Evolutionary conservation across 2,329 filamentous ascomycete species (phyloP), one percentile per base, ranked within the genome.

Genomic region (Aspergillus jensenii): DNA sequence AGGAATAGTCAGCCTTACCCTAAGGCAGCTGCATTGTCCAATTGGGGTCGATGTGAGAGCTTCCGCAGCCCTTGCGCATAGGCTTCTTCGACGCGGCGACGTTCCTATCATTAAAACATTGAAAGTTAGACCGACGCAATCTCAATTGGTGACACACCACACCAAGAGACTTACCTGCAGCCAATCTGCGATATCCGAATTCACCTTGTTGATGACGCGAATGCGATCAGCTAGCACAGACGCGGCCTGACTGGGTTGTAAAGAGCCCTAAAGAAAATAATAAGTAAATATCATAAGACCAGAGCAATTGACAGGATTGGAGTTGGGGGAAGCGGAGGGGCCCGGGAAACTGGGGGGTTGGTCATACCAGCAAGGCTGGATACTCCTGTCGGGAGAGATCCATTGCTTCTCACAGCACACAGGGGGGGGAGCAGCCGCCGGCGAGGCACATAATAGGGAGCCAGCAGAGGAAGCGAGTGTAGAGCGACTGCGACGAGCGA

Each of bases 141-240:
- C 39, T 52, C 31, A 52, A 52, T n/a, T 62, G 57, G 56, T 52
- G 59, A 14, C n/a, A 44, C 37, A 44, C 37, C 12, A 48, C 51
- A 39, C 37, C 55, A 25, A 37, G 61, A 52, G 55, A 65, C 78
- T 76, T 86, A 96, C 93, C 88, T 93, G 90, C 62, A 99, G 84
- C 91, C 93, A 99, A 78, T 98, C 93, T 74, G 93, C 93, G 70
- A 99, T 91, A 73, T 97, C 91, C 67, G 82, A 78, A 76, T 99
- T 97, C 78, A 96, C 80, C 75, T 88, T 91, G 68, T 84, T 85
- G 72, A 98, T 93, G 76, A 91, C 86, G 76, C 90, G 90, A 67
- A 98, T 85, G 70, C 95, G 90, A 67, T 97, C 93, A 75, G 88
- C 90, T 68, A 98, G 84, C 59, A 91, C 84, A 55, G 85, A 83